phyloP scores from a whole-genome alignment of 139 green algal genomes.

The Coelastrella sp. region DNA sequence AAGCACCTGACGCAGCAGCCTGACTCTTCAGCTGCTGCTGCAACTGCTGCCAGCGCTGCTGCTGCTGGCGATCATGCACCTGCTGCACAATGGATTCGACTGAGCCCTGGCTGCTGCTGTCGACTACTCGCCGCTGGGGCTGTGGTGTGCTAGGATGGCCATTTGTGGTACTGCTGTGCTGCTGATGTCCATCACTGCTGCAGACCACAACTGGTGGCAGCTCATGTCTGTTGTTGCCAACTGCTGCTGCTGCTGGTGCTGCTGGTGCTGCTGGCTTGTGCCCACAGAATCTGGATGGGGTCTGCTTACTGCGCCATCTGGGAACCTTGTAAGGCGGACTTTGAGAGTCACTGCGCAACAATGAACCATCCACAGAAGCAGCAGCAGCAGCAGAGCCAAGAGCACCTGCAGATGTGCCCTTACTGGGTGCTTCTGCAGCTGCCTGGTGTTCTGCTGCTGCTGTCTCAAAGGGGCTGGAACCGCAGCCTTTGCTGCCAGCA shows the following conservation, averaged over 20 bases:
- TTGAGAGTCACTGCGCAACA: conserved; percentile 14
- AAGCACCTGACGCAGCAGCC: background rate
- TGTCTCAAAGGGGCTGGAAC: background rate
- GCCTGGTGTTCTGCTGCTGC: background rate
- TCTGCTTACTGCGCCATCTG: conserved; percentile 32
- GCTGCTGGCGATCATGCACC: background rate
- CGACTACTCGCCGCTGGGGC: background rate
- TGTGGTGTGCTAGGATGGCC: background rate
- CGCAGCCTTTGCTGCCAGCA: background rate
- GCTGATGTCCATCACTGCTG: background rate
- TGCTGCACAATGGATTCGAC: background rate
- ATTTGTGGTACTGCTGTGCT: background rate
- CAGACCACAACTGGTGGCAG: background rate
- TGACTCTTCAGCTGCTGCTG: conserved; percentile 35
- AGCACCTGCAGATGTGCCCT: background rate
- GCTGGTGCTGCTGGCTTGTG: background rate
- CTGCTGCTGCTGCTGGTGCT: conserved; percentile 5
- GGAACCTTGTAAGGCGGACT: conserved; percentile 50
- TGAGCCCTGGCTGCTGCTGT: background rate
- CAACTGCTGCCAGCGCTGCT: conserved; percentile 39
- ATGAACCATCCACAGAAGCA: background rate
- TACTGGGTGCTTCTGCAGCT: background rate
- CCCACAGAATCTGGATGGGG: background rate
- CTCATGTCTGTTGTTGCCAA: background rate
- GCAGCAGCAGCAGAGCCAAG: background rate